phyloP scores from a whole-genome alignment of 1,139 yeast genomes.

The Candida albicans region DNA sequence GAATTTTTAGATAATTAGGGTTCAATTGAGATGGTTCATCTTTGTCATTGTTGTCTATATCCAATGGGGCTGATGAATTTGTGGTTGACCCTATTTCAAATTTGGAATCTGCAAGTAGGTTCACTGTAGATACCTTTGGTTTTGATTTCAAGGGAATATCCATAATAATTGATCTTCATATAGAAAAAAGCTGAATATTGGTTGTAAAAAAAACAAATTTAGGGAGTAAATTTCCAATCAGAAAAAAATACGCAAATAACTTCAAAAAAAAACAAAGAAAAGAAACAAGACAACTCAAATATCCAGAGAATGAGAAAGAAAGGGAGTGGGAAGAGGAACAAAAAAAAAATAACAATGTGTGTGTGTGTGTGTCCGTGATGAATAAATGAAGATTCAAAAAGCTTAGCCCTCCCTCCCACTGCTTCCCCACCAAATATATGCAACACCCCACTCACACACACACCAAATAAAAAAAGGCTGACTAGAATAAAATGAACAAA shows the following conservation, averaged over 20 bases:
- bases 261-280: not conserved
- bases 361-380: too few species aligned
- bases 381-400: not conserved
- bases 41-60: slow-evolving; percentile 1
- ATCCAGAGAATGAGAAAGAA: not conserved
- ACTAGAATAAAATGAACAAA: too few species aligned
- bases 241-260: too few species aligned
- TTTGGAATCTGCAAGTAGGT: slow-evolving; percentile 30
- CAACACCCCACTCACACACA: too few species aligned
- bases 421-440: too few species aligned
- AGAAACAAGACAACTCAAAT: not conserved
- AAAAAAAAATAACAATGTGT: not conserved
- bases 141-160: slow-evolving; percentile 46
- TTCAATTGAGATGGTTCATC: slow-evolving; percentile 1
- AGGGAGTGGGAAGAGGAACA: not conserved
- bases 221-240: too few species aligned
- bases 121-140: slow-evolving; percentile 43
- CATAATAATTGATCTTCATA: slow-evolving; percentile 20
- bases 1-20: not conserved
- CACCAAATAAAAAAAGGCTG: too few species aligned
- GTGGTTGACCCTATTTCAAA: slow-evolving; percentile 15
- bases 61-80: slow-evolving; percentile 1
- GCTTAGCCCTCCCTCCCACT: too few species aligned
- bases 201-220: not conserved
- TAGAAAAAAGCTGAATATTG: not conserved